Percentiles rank a stretch among this genome's conserved stretches.
Conservation (phyloP, 768 basidiomycete species). For the Lentinula raphanica region DNA sequence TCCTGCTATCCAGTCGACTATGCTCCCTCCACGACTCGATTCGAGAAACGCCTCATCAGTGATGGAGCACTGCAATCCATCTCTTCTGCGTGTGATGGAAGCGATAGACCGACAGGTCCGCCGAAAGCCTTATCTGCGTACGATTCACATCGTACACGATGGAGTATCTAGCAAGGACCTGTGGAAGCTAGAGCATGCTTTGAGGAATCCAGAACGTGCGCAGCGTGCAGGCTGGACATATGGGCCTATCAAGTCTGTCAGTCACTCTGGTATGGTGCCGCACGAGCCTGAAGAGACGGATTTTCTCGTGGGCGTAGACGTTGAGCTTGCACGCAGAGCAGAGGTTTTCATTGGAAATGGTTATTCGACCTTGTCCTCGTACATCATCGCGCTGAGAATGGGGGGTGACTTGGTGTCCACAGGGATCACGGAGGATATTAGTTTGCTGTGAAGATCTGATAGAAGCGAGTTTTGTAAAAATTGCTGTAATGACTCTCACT, state of each 20-base stretch:
- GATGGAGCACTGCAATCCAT: slow-evolving; percentile 41
- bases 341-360: slow-evolving; percentile 44
- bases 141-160: slow-evolving; percentile 40
- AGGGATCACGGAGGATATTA: neutral
- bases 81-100: slow-evolving; percentile 33
- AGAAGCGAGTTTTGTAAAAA: neutral
- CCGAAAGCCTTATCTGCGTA: slow-evolving; percentile 30
- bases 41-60: slow-evolving; percentile 29
- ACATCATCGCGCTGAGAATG: slow-evolving; percentile 37
- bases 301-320: slow-evolving; percentile 34
- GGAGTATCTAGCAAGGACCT: slow-evolving; percentile 40
- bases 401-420: slow-evolving; percentile 17
- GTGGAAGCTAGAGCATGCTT: slow-evolving; percentile 32
- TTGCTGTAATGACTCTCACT: neutral
- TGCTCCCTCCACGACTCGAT: slow-evolving; percentile 32
- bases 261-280: slow-evolving; percentile 35
- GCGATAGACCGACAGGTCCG: slow-evolving; percentile 32
- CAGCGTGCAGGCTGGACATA: slow-evolving; percentile 29
- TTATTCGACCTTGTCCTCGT: slow-evolving; percentile 42
- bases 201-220: slow-evolving; percentile 31
- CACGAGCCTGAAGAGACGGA: slow-evolving; percentile 35
- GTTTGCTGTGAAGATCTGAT: neutral
- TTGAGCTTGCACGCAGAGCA: slow-evolving; percentile 39
- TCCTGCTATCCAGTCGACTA: slow-evolving; percentile 26
- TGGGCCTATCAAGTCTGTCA: slow-evolving; percentile 37